Evolutionary conservation across 2,329 filamentous ascomycete genomes (phyloP), one percentile per base, ranked within the genome.

Genomic region (Colletotrichum destructivum): DNA sequence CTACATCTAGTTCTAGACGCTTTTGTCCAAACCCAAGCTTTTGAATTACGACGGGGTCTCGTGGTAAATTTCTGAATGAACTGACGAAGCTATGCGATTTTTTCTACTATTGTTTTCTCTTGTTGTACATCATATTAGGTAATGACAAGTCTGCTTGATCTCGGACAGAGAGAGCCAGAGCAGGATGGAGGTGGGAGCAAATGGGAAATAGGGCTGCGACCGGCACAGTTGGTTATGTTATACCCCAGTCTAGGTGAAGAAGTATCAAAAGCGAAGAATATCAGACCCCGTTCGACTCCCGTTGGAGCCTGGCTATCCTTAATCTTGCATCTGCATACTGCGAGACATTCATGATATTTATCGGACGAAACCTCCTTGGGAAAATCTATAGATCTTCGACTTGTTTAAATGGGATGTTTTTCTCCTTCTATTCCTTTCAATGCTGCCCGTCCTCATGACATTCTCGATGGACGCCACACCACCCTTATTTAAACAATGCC

Each of bases 61-160:
- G 3, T 8, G 26, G 46, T 31, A 47, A 11, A 16, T 55, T 26
- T 46, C 15, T 55, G 40, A 64, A 72, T 55, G 65, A 72, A 49
- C 64, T 72, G 42, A 72, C 66, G 69, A 72, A 72, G 66, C 54
- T 54, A 59, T 7, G 35, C 35, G 35, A 51, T 21, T 26, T 13
- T 57, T 16, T 61, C 15, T 18, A 8, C 31, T 40, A 59, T 62
- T 23, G 5, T 6, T 66, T 55, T 66, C 40, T 35, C 21, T 40
- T 54, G 49, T 4, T 23, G 47, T 62, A 21, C 42, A 62, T n/a
- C 52, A 42, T 62, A 52, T 21, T 11, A 38, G 47, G 21, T 26
- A 52, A n/a, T 31, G 35, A 3, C 23, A 18, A 38, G 54, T 47
- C 26, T 40, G 38, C 52, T 57, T 44, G 46, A 21, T 12, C 5